phyloP scores from a whole-genome alignment of 192 early-diverging fungal genomes.

The Coemansia sp. region DNA sequence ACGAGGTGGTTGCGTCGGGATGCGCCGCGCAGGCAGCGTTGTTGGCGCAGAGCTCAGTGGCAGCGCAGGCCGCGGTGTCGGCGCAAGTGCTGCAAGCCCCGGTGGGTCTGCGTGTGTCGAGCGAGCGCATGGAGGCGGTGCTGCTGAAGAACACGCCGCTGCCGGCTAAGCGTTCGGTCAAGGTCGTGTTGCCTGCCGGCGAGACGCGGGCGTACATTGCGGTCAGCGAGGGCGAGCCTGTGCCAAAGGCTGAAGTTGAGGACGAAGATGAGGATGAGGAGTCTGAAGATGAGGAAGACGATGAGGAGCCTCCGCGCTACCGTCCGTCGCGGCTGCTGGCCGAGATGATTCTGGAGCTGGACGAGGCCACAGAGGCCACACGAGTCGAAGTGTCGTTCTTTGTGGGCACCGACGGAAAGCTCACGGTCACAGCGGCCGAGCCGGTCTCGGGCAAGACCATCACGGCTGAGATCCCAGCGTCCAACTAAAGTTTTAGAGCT shows the following conservation, averaged over 20 bases:
- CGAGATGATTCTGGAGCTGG: constrained; percentile 50
- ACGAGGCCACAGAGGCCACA: constrained; percentile 29
- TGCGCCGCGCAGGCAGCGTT: constrained; percentile 88
- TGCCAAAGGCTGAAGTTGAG: constrained; percentile 51
- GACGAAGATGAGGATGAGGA: constrained; percentile 60
- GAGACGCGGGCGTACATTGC: constrained; percentile 72
- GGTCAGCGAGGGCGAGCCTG: constrained; percentile 78
- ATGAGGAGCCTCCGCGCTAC: constrained; percentile 24
- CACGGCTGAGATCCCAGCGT: constrained; percentile 36
- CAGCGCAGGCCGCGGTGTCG: constrained; percentile 6
- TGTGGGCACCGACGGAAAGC: constrained; percentile 36
- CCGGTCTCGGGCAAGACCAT: constrained; percentile 49
- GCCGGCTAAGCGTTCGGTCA: constrained; percentile 75
- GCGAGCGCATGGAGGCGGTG: constrained; percentile 73
- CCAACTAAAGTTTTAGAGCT: not conserved
- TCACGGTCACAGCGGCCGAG: constrained; percentile 52
- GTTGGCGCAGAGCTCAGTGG: constrained; percentile 53
- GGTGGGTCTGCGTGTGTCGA: constrained; percentile 73
- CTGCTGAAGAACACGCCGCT: constrained; percentile 83
- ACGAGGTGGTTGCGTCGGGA: constrained; percentile 89
- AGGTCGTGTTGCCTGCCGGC: constrained; percentile 65
- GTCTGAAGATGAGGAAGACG: constrained; percentile 26
- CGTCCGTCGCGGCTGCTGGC: constrained; percentile 49
- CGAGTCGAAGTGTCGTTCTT: constrained; percentile 50
- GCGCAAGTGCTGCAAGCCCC: constrained; percentile 57